Evolutionary conservation across 257 asterid species (phyloP), one percentile per base, ranked within the genome.

Genomic region (Capsicum chinense): DNA sequence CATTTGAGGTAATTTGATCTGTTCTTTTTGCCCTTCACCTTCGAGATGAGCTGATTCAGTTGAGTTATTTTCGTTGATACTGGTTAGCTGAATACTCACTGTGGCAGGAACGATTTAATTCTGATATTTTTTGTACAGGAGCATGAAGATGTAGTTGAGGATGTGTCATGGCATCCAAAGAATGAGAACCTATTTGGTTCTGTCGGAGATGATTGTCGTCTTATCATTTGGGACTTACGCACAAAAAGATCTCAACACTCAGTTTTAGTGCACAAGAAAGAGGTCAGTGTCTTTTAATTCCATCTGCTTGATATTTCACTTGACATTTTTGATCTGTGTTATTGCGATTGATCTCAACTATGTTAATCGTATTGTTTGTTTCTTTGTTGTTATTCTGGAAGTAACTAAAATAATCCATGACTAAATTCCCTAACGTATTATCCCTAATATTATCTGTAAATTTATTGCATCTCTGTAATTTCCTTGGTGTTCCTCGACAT

Each of bases 181-280:
- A 88, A 93, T 83, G 96, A 93, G 81, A 90, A 89, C 62, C 66
- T 95, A 83, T 97, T 95, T 87, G 98, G 99, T 60, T 97, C 98
- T 37, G 99, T 97, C 5, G 98, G 99, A 86, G 99, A 97, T 90
- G 99, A 97, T 89, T 84, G 98, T 87, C 93, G 89, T 86, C 93
- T 95, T 86, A 88, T 97, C 70, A 90, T 97, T 63, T 97, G 99
- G 99, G 99, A 97, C 88, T 85, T 91, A 26, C 94, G 98, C 83
- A 91, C 97, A 60, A 95, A 93, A 90, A 93, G 89, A 88, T 90
- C 91, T 86, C 98, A 93, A 52, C 91, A 90, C 79, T 92, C 97
- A 0, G 91, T 89, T 85, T 83, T 86, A 62, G 93, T 89, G 21
- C 98, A 97, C 48, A 94, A 93, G 88, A 97, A 93, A 86, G 99